Evolutionary conservation across 768 basidiomycete genomes (phyloP).

Genomic region (Termitomyces heimii): DNA sequence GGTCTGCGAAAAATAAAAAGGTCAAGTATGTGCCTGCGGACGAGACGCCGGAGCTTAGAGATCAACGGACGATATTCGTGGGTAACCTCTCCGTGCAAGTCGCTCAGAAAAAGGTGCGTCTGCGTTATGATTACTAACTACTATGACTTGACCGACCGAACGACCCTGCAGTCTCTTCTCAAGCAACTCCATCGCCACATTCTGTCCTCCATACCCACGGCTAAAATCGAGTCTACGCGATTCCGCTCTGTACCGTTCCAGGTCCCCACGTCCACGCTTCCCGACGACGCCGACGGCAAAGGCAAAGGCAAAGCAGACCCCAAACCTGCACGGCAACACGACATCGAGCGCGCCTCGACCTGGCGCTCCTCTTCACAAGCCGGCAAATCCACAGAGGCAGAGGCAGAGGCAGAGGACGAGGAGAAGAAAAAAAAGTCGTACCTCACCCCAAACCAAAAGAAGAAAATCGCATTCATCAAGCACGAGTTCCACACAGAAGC

Average conservation of each 20-base stretch:
- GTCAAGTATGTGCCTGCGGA: constrained; percentile 52
- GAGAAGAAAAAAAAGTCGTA: constrained; percentile 42
- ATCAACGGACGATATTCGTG: constrained; percentile 85
- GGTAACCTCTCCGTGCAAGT: constrained; percentile 82
- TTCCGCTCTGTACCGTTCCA: constrained; percentile 94
- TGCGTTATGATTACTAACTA: too few species aligned
- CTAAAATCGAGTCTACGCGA: constrained; percentile 87
- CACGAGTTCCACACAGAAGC: constrained; percentile 81
- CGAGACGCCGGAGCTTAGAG: constrained; percentile 69
- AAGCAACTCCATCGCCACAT: constrained; percentile 79
- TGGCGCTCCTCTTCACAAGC: constrained; percentile 44
- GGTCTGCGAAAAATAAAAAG: constrained; percentile 20
- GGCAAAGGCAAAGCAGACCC: constrained; percentile 25
- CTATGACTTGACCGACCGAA: too few species aligned
- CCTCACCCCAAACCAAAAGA: constrained; percentile 81
- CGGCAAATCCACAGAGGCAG: constrained; percentile 33
- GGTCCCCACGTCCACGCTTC: constrained; percentile 64
- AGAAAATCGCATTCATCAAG: constrained; percentile 91
- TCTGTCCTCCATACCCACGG: constrained; percentile 58
- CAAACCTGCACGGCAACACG: constrained; percentile 40
- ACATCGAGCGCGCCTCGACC: constrained; percentile 49
- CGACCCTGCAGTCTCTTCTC: constrained; percentile 68
- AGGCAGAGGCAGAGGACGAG: constrained; percentile 28
- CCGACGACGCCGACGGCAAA: constrained; percentile 34
- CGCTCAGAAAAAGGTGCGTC: constrained; percentile 69